Conservation (phyloP, 2,329 filamentous ascomycete genomes). For the Penicillium sp. region DNA sequence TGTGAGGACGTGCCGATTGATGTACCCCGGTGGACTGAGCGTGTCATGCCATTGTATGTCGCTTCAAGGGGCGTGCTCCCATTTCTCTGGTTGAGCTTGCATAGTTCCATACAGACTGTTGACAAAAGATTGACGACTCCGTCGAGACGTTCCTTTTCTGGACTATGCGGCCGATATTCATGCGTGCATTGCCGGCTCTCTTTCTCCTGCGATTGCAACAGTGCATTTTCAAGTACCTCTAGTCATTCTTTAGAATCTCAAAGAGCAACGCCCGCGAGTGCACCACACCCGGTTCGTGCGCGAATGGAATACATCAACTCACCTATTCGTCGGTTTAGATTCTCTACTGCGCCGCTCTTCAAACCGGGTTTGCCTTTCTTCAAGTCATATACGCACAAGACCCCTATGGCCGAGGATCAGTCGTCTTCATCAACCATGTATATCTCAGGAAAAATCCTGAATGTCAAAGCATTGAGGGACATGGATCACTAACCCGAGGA, state of each 20-base stretch:
- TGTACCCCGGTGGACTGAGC: not conserved
- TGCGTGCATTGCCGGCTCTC: not conserved
- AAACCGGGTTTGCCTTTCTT: not conserved
- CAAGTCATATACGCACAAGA: not conserved
- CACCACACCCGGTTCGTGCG: too few species aligned
- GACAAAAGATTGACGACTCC: constrained; percentile 5
- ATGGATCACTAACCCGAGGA: too few species aligned
- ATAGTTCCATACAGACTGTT: constrained; percentile 6
- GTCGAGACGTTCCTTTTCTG: not conserved
- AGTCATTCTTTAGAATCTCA: not conserved
- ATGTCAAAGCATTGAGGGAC: not conserved
- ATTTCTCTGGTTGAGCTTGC: constrained; percentile 7
- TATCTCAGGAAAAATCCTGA: not conserved
- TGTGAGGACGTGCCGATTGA: not conserved
- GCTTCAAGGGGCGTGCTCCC: not conserved
- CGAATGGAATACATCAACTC: not conserved
- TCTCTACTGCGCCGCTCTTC: not conserved
- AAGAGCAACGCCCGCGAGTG: not conserved
- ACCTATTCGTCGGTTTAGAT: not conserved
- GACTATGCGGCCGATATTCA: not conserved
- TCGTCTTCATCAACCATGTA: not conserved
- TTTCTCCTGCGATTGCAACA: not conserved
- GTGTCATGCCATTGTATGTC: not conserved
- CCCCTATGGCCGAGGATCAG: not conserved
- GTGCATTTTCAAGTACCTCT: not conserved